Base-by-base conservation (phyloP, 2,329 filamentous ascomycete species). In the Xylaria sp. region DNA sequence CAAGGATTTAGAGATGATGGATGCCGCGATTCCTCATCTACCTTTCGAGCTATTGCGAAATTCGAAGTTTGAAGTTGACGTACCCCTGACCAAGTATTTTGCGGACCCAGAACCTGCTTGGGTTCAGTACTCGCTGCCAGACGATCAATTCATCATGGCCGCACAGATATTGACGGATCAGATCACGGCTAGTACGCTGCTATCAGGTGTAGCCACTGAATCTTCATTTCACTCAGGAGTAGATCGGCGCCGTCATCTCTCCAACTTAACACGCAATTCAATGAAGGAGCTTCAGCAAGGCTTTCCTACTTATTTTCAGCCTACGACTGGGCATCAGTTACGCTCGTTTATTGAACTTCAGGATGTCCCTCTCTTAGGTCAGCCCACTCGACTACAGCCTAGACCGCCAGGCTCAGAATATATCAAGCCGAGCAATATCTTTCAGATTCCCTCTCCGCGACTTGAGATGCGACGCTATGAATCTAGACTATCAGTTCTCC, bases 161-260 rank as follows among this genome's bases (percentile, higher is more conserved):
- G 89, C 88, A 0, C 90, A 92, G 69, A 84, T 92, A 38, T 76
- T 92, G n/a, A 88, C 88, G 2, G 88, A 91, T 63, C 90, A 92
- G 72, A 84, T 89, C 21, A 82, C 86, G 2, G 85, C 82, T 9
- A 84, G 87, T 1, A 78, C 72, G 14, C 69, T 85, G 79, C 42
- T 71, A 64, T 33, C 71, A 68, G 49, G 67, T 70, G 3, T 70
- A 65, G 45, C 53, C 57, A 63, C 51, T 35, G 70, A 75, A 42
- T 66, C 15, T 46, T 61, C 60, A 17, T 35, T 70, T 50, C 73
- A 65, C 66, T 73, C 67, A 72, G 77, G 68, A 74, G 73, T 66
- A 47, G 72, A 74, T 56, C 68, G 61, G 38, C 78, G 78, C 0
- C 79, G 80, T 19, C 77, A 80, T 38, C 69, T 86, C 17, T 73